Evolutionary conservation across 441 rosid genomes (phyloP).

Genomic region (Dalechampia spathulata): DNA sequence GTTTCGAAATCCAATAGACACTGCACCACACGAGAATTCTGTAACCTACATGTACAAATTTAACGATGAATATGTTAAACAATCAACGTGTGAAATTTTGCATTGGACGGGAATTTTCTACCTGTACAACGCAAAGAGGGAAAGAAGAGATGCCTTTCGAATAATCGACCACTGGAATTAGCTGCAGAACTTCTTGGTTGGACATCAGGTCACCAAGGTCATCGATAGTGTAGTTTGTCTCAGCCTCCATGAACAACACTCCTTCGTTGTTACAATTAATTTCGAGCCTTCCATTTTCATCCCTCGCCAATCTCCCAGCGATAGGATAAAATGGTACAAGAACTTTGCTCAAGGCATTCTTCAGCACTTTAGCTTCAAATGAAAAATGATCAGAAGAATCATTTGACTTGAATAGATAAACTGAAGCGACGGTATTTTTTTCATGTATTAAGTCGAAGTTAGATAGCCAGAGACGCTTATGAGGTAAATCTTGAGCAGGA

Average conservation of each 20-base stretch:
- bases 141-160: slow-evolving; percentile 17
- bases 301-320: slow-evolving; percentile 15
- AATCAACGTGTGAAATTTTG: too few relatives aligned
- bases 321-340: slow-evolving; percentile 9
- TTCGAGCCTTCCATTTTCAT: slow-evolving; percentile 15
- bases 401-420: slow-evolving; percentile 8
- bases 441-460: slow-evolving; percentile 16
- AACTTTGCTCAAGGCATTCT: slow-evolving; percentile 10
- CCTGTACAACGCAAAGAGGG: slow-evolving; percentile 21
- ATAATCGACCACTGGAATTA: slow-evolving; percentile 21
- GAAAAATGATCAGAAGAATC: not conserved
- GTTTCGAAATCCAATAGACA: slow-evolving; percentile 9
- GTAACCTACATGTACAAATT: slow-evolving; percentile 10
- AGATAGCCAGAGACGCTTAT: slow-evolving; percentile 24
- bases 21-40: slow-evolving; percentile 15
- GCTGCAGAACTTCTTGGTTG: slow-evolving; percentile 10
- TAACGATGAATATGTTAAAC: too few relatives aligned
- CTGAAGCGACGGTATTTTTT: not conserved
- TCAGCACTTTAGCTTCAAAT: not conserved
- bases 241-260: slow-evolving; percentile 31
- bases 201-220: slow-evolving; percentile 25
- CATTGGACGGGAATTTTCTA: too few relatives aligned
- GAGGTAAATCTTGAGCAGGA: slow-evolving; percentile 24
- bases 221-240: slow-evolving; percentile 11
- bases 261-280: slow-evolving; percentile 30